Evolutionary conservation across 306 rosid species (phyloP).

Genomic region (Heteromeles arbutifolia): DNA sequence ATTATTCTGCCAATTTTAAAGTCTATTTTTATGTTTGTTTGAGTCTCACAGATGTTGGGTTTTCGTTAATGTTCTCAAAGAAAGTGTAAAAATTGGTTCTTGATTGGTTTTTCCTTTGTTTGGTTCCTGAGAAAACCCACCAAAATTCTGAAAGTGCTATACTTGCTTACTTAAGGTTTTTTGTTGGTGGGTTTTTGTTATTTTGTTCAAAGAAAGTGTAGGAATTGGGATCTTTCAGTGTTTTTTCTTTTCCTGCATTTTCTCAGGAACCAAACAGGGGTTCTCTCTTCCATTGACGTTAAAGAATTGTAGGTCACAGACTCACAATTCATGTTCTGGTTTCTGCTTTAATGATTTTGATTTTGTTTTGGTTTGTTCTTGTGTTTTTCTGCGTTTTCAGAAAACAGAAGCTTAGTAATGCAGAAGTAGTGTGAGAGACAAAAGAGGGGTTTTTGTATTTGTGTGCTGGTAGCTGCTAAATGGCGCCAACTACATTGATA

Average conservation of each 20-base stretch:
- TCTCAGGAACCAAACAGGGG: neutral
- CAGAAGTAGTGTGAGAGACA: neutral
- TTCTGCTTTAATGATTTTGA: neutral
- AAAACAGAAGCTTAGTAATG: neutral
- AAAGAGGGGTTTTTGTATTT: neutral
- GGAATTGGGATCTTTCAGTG: neutral
- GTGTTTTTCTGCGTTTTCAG: neutral
- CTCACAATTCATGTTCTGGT: neutral
- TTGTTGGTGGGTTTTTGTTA: neutral
- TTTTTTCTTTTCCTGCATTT: neutral
- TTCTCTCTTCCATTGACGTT: neutral
- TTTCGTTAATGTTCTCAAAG: neutral
- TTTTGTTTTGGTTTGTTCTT: neutral
- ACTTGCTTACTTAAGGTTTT: neutral
- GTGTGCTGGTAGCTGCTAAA: constrained; percentile 7
- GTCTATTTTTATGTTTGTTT: neutral
- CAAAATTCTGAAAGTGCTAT: neutral
- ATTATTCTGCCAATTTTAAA: neutral
- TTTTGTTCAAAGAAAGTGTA: neutral
- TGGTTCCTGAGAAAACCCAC: constrained; percentile 4
- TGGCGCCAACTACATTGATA: neutral
- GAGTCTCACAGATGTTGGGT: neutral
- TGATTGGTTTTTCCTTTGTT: neutral
- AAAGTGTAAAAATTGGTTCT: neutral
- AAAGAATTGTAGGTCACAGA: neutral